Evolutionary conservation across 768 basidiomycete species (phyloP), one percentile per base, ranked within the genome.

Genomic region (Boletus reticuloceps): DNA sequence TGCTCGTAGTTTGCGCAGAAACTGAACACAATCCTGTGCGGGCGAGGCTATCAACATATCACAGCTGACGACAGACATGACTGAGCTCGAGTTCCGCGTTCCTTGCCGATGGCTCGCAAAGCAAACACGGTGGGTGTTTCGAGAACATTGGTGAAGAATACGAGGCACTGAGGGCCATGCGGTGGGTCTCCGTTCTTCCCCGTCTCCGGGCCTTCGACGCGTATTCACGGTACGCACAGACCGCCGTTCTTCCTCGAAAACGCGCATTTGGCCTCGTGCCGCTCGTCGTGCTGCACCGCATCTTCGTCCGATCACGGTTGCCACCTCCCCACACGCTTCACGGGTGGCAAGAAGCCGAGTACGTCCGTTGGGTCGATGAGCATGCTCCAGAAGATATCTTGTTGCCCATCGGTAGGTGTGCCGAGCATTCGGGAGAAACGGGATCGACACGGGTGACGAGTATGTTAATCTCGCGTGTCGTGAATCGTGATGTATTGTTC

Each of bases 331-430:
- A 99, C 68, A 80, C 82, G 47, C 70, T 94, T 52, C 94, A 98
- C 65, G 88, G 89, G 0, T 98, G 97, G 96, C 88, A 91, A 54
- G 94, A 98, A 67, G 81, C 88, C 5, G 97, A 98, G 75, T 99
- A 99, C 70, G 91, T 97, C 47, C 83, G 91, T 42, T 99, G 95
- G 94, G 79, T 98, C 13, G 89, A 92, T 55, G 95, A 97, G 67
- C 97, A 98, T 65, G 77, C 84, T 3, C 84, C 87, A 56, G 81
- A 79, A 55, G 96, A 98, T 67, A 82, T 88, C 9, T 83, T 84
- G 81, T 82, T 82, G 14, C 78, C 98, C 43, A 74, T 99, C 12
- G 90, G 94, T 50, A 81, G 87, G 16, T 88, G 89, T 0, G 73
- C 98, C 17, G 66, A 80, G 5, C 85, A 86, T 56, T 92, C 27